phyloP scores from a whole-genome alignment of 176 grass and related monocot genomes.

The Zoysia japonica region DNA sequence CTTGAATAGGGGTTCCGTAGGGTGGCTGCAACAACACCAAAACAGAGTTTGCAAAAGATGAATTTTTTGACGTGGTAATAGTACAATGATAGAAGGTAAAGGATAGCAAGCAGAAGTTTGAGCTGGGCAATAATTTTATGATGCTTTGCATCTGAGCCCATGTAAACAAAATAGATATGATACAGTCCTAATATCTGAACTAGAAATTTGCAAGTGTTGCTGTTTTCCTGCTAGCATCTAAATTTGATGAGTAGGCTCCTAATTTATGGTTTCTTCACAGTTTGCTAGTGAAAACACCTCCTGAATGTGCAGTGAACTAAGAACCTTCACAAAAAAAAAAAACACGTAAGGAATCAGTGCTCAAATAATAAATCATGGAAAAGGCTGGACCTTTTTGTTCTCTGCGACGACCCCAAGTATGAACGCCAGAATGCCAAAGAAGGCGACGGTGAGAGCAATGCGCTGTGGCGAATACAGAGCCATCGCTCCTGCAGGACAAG shows the following conservation, averaged over 20 bases:
- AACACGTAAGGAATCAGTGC: too few relatives aligned
- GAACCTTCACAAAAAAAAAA: background rate
- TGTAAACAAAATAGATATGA: background rate
- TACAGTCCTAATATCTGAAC: background rate
- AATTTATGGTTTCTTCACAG: background rate
- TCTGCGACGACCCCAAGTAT: slow-evolving; percentile 69
- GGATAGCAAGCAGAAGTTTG: background rate
- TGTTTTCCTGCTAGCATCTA: background rate
- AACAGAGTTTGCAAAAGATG: background rate
- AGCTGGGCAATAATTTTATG: background rate
- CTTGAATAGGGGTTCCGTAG: slow-evolving; percentile 57
- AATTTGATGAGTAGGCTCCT: background rate
- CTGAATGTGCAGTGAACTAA: background rate
- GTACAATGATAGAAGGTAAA: background rate
- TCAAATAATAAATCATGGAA: background rate
- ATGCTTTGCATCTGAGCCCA: background rate
- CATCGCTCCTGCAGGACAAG: slow-evolving; percentile 50
- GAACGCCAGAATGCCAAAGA: slow-evolving; percentile 59
- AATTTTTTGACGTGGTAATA: background rate
- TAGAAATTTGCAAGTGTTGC: background rate
- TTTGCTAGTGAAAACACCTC: background rate
- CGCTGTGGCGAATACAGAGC: slow-evolving; percentile 29
- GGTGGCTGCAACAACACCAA: slow-evolving; percentile 52
- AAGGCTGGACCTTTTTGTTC: slow-evolving; percentile 74
- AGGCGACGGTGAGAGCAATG: slow-evolving; percentile 39